Evolutionary conservation across 2,329 filamentous ascomycete genomes (phyloP), one percentile per base, ranked within the genome.

Genomic region (Ceratocystis papillata): DNA sequence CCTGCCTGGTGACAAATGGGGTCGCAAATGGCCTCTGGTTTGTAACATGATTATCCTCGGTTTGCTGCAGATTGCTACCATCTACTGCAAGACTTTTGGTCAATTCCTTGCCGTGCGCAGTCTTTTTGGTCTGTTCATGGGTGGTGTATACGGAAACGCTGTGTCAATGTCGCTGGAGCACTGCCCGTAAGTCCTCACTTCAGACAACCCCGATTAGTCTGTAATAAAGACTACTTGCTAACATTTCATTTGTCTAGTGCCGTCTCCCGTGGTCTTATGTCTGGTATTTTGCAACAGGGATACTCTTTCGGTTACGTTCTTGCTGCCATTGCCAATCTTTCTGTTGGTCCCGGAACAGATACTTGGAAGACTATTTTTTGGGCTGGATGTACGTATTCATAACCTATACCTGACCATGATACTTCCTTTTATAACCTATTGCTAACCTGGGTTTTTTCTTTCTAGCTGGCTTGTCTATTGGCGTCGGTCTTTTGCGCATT

Each of bases 21-120:
- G 90, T 5, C 83, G 89, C 65, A 93, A 92, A 76, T 90, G 87
- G 86, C 88, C 89, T 57, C 89, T 92, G 86, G 86, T 92, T 7
- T 71, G 84, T 71, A 93, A 93, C 78, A 88, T 92, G 84, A 78
- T 91, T 67, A 76, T 90, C 28, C 79, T 89, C 2, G 85, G 85
- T 55, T 70, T 85, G 25, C 76, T 87, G 3, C 84, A 88, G 73
- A 83, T 91, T 67, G 88, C 85, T 28, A 94, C 90, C 20, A 90
- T 90, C 70, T 94, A 90, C 76, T 83, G 84, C 72, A 71, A 74
- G 0, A 91, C 86, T 0, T 94, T 90, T 73, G 74, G 81, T 65
- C 83, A 89, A 71, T 92, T 81, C 72, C 78, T 94, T 25, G 88
- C 85, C 10, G 88, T 89, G 10, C 81, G 89, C 50, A 84, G 86